phyloP scores from a whole-genome alignment of 2,329 filamentous ascomycete genomes.

The Colletotrichum spinosum region DNA sequence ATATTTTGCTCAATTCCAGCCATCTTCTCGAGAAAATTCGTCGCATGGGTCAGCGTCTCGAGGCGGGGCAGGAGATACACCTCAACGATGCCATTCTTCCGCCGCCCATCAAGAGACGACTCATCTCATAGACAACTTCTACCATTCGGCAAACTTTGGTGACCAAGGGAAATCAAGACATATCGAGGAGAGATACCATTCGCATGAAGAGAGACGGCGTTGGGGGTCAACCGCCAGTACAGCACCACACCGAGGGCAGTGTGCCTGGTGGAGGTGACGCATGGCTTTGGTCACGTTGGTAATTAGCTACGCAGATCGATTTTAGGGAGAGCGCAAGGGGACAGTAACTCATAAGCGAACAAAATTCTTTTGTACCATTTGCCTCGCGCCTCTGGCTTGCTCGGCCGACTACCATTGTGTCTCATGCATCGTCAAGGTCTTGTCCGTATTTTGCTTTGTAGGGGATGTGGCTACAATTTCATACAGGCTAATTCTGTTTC shows the following conservation, averaged over 20 bases:
- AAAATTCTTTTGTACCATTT: too few relatives aligned
- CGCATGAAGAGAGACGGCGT: conserved; percentile 3
- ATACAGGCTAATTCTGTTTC: conserved; percentile 24
- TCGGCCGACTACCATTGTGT: not conserved
- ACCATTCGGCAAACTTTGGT: not conserved
- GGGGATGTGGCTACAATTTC: not conserved
- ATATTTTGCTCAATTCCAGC: conserved; percentile 46
- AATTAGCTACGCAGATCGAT: not conserved
- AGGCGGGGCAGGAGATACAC: conserved; percentile 45
- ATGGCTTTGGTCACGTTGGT: not conserved
- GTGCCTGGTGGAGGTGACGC: not conserved
- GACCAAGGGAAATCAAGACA: not conserved
- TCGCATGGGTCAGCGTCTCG: conserved; percentile 54
- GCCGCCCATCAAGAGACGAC: conserved; percentile 58
- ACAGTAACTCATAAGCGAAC: too few relatives aligned
- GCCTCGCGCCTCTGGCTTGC: too few relatives aligned
- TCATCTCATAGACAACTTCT: conserved; percentile 48
- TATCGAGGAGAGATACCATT: not conserved
- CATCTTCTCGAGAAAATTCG: conserved; percentile 69
- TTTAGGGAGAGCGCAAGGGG: too few relatives aligned
- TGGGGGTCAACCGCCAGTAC: not conserved
- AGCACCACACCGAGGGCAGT: not conserved
- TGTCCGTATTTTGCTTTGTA: too few relatives aligned
- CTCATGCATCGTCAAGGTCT: not conserved
- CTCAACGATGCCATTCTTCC: conserved; percentile 51